Percentiles rank a stretch among this genome's conserved stretches.
These are phyloP conservation scores for Claviceps sp. DNA, from an alignment of 2,329 filamentous ascomycete species.

Conservation along the genomic window DNA sequence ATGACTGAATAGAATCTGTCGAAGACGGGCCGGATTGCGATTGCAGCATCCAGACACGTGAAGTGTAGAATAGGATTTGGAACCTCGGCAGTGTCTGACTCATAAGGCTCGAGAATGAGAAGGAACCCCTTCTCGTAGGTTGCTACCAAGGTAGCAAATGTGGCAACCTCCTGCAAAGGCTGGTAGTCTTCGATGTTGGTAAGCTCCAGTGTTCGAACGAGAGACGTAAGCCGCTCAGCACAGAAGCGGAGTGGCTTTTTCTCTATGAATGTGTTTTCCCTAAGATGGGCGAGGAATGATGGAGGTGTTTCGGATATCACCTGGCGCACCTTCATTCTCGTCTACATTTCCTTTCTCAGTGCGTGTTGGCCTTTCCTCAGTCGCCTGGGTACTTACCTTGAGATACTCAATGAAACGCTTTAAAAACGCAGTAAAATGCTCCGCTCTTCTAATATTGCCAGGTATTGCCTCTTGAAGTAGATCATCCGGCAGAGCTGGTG, in stretches of 20 bases:
- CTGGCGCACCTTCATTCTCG: slow-evolving; percentile 94
- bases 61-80: slow-evolving; percentile 96
- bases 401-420: slow-evolving; percentile 97
- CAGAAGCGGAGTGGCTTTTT: slow-evolving; percentile 91
- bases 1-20: slow-evolving; percentile 96
- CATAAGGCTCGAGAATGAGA: slow-evolving; percentile 91
- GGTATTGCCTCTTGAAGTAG: slow-evolving; percentile 90
- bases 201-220: slow-evolving; percentile 87
- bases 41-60: slow-evolving; percentile 90
- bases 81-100: slow-evolving; percentile 88
- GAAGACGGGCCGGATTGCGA: slow-evolving; percentile 95
- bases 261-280: slow-evolving; percentile 94
- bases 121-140: slow-evolving; percentile 96
- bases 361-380: neutral
- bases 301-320: slow-evolving; percentile 95
- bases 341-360: slow-evolving; percentile 31
- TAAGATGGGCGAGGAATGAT: slow-evolving; percentile 84
- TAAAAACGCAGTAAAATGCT: slow-evolving; percentile 90
- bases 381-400: slow-evolving; percentile 35
- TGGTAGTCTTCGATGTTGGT: slow-evolving; percentile 98
- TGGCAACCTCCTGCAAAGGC: slow-evolving; percentile 90
- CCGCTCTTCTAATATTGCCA: slow-evolving; percentile 87
- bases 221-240: slow-evolving; percentile 82
- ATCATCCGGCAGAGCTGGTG: slow-evolving; percentile 72
- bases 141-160: slow-evolving; percentile 87